Evolutionary conservation across 345 rosid genomes (phyloP).

Genomic region (Angophora floribunda): DNA sequence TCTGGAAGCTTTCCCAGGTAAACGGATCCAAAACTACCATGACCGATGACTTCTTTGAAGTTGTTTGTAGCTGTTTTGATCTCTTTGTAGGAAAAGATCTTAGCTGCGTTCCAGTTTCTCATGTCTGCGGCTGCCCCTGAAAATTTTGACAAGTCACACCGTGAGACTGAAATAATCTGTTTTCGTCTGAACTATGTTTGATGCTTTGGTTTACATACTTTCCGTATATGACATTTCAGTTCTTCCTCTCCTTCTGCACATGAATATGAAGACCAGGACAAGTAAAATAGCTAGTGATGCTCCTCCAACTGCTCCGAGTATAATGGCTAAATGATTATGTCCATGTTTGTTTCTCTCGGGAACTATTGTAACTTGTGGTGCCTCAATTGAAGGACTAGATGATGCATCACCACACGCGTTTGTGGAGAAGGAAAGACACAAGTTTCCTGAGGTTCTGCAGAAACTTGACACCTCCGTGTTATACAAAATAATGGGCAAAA

Average conservation of each 20-base stretch:
- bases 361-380: constrained; percentile 69
- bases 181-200: not conserved
- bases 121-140: constrained; percentile 43
- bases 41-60: constrained; percentile 77
- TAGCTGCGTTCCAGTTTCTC: constrained; percentile 82
- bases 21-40: constrained; percentile 88
- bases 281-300: constrained; percentile 38
- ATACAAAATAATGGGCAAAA: not conserved
- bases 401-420: constrained; percentile 54
- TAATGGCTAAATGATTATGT: constrained; percentile 26
- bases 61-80: constrained; percentile 71
- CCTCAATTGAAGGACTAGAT: constrained; percentile 51
- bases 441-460: constrained; percentile 68
- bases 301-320: constrained; percentile 56
- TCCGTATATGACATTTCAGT: constrained; percentile 20
- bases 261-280: constrained; percentile 16
- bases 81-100: constrained; percentile 72
- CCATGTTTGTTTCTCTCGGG: constrained; percentile 28
- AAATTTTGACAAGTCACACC: not conserved
- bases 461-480: constrained; percentile 1
- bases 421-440: constrained; percentile 66
- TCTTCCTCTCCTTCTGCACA: constrained; percentile 32
- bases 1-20: constrained; percentile 75
- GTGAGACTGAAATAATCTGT: not conserved
- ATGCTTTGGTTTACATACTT: constrained; percentile 27